Conservation (phyloP, 2,329 filamentous ascomycete species). For the Diaporthe vexans region DNA sequence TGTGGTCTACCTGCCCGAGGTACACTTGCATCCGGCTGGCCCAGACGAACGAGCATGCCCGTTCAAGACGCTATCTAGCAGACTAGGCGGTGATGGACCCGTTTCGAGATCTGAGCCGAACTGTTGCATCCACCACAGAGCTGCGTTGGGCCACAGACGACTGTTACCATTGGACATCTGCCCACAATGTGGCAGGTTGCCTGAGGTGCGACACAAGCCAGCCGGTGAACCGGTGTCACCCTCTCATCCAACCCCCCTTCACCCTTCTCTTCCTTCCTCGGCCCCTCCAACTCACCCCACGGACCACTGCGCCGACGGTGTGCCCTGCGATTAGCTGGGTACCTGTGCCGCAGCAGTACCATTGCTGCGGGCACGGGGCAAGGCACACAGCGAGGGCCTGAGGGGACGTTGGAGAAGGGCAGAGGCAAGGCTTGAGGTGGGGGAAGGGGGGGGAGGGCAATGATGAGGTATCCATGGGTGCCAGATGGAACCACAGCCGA, state of each 20-base stretch:
- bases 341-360: constrained; percentile 16
- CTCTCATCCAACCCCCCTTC: constrained; percentile 19
- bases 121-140: neutral
- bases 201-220: constrained; percentile 25
- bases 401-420: neutral
- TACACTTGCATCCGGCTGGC: neutral
- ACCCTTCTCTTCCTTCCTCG: neutral
- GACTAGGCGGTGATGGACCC: constrained; percentile 15
- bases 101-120: constrained; percentile 24
- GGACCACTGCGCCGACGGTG: constrained; percentile 25
- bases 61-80: neutral
- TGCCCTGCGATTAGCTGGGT: constrained; percentile 31
- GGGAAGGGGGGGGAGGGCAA: constrained; percentile 30
- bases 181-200: constrained; percentile 15
- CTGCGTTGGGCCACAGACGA: neutral
- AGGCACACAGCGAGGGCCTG: constrained; percentile 10
- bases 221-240: constrained; percentile 30
- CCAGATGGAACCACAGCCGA: constrained; percentile 27
- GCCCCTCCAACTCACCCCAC: constrained; percentile 22
- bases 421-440: neutral
- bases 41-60: constrained; percentile 7
- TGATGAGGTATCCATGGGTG: constrained; percentile 30
- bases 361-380: neutral
- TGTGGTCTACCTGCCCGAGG: neutral
- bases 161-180: constrained; percentile 13